A percentile compares a stretch with the other conserved stretches of the same genome.
Conservation (phyloP, 1,284 basidiomycete genomes). For the Coniferiporia weirii region DNA sequence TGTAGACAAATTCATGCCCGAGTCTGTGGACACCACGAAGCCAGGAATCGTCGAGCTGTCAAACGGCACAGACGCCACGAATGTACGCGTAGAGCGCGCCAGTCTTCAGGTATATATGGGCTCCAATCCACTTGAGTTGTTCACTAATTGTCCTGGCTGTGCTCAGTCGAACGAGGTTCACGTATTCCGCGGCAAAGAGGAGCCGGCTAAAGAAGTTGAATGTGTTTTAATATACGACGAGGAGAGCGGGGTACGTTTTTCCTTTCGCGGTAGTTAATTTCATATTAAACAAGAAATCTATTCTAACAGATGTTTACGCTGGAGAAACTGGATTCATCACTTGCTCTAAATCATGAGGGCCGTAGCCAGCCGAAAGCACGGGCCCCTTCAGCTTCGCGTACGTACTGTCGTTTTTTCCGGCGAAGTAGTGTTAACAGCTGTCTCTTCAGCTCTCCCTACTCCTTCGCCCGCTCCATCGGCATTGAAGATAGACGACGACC, state of each 20-base stretch:
- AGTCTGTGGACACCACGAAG: slow-evolving; percentile 57
- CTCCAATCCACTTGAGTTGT: neutral
- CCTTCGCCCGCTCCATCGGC: slow-evolving; percentile 15
- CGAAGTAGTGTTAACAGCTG: neutral
- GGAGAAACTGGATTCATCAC: slow-evolving; percentile 66
- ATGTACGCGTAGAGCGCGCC: slow-evolving; percentile 55
- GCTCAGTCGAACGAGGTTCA: slow-evolving; percentile 49
- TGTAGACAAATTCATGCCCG: slow-evolving; percentile 69
- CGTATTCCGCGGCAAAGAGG: slow-evolving; percentile 52
- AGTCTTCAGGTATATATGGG: slow-evolving; percentile 46
- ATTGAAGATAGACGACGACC: slow-evolving; percentile 13
- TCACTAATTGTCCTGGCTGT: neutral
- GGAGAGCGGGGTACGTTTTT: slow-evolving; percentile 49
- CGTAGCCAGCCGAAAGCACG: slow-evolving; percentile 36
- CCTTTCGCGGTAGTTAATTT: slow-evolving; percentile 4
- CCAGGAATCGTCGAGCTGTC: slow-evolving; percentile 59
- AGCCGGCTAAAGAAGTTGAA: slow-evolving; percentile 57
- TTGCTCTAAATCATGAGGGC: slow-evolving; percentile 48
- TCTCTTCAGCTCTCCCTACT: slow-evolving; percentile 12
- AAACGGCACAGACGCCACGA: slow-evolving; percentile 43
- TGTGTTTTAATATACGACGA: slow-evolving; percentile 76
- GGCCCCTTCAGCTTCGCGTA: slow-evolving; percentile 40
- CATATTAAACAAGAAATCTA: neutral
- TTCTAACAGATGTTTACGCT: slow-evolving; percentile 54
- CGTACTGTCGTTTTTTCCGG: slow-evolving; percentile 20